phyloP scores from a whole-genome alignment of 148 eudicot genomes.

The Rhododendron henanense region DNA sequence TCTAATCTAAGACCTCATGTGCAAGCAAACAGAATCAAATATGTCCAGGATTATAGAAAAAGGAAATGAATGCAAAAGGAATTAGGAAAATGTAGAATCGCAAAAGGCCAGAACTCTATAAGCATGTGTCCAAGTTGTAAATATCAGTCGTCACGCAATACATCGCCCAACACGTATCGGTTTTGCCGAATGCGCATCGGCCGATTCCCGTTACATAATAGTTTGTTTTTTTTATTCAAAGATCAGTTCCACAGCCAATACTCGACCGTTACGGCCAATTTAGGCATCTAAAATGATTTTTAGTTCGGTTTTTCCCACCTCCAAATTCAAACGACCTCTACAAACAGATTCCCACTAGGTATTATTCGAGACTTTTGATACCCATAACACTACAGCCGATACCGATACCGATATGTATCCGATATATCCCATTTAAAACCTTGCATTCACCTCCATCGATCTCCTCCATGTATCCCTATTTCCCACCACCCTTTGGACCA shows the following conservation, averaged over 20 bases:
- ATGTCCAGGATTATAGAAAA: not conserved
- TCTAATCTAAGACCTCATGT: not conserved
- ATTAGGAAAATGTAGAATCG: not conserved
- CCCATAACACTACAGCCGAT: not conserved
- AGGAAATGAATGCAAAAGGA: not conserved
- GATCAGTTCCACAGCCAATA: not conserved
- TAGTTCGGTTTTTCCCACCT: no score
- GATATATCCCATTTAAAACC: not conserved
- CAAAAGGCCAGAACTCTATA: not conserved
- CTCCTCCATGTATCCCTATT: not conserved
- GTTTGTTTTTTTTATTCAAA: no score
- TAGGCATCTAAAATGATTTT: not conserved
- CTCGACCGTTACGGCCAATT: not conserved
- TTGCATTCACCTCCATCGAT: not conserved
- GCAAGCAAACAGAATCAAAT: not conserved
- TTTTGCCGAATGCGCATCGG: no score
- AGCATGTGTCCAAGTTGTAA: not conserved
- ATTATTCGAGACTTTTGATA: not conserved
- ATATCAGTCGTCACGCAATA: not conserved
- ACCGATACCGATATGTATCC: no score
- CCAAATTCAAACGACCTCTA: not conserved
- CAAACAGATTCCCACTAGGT: not conserved
- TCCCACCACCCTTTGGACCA: not conserved
- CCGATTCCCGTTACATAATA: no score
- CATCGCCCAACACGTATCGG: not conserved